Percentiles rank a stretch among this genome's conserved stretches.
These are phyloP conservation scores for Aurinia saxatilis DNA, from an alignment of 345 rosid species.

Conservation along the genomic window DNA sequence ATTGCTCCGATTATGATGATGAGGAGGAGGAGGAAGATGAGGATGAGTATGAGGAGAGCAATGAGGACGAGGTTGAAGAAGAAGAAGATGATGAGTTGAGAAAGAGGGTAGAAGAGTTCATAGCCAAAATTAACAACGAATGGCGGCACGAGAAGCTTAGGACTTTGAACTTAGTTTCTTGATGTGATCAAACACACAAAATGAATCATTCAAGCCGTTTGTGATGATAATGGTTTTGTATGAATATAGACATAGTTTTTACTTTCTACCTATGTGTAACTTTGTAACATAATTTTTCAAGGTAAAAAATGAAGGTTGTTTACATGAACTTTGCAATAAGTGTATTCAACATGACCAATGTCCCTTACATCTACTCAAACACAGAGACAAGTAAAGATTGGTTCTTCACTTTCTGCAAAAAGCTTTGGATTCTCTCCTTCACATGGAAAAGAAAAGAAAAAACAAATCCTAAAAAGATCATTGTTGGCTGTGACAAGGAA, in stretches of 20 bases:
- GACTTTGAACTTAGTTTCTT: slow-evolving; percentile 20
- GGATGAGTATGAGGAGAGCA: neutral
- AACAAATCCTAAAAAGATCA: too few species aligned
- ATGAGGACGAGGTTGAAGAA: neutral
- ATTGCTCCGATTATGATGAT: neutral
- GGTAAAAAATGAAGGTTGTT: neutral
- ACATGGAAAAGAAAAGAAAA: too few species aligned
- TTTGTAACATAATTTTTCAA: neutral
- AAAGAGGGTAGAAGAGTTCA: slow-evolving; percentile 56
- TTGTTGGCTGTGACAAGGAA: too few species aligned
- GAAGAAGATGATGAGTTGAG: slow-evolving; percentile 45
- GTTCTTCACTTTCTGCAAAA: too few species aligned
- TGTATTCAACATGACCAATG: too few species aligned
- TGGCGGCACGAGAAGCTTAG: slow-evolving; percentile 49
- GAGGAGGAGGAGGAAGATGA: neutral
- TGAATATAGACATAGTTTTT: neutral
- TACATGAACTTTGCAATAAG: too few species aligned
- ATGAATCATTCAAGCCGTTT: too few species aligned
- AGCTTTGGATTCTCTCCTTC: too few species aligned
- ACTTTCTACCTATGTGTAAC: neutral
- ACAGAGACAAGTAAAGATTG: too few species aligned
- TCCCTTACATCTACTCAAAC: too few species aligned
- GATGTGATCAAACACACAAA: neutral
- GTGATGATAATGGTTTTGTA: neutral
- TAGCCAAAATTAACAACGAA: slow-evolving; percentile 42